phyloP scores from a whole-genome alignment of 768 basidiomycete species.

The Plicaturopsis crispa region DNA sequence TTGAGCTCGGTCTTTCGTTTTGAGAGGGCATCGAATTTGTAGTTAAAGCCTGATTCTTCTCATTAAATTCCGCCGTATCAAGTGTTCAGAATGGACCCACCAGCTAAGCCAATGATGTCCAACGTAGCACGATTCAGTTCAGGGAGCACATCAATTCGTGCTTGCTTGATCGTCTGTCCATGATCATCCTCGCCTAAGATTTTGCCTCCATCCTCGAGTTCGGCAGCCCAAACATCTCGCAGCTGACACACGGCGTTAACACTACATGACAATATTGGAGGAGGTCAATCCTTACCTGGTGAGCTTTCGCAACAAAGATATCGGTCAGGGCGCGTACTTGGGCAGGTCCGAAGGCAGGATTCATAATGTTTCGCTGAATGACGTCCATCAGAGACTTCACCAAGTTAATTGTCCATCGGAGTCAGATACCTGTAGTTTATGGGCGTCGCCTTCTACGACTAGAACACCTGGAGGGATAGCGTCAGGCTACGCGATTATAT shows the following conservation, averaged over 20 bases:
- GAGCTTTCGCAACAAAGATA: constrained; percentile 27
- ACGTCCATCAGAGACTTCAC: no score
- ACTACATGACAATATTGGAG: background rate
- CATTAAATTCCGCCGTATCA: background rate
- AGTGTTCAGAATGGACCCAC: constrained; percentile 13
- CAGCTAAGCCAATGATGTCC: constrained; percentile 56
- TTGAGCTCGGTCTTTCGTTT: constrained; percentile 33
- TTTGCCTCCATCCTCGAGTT: no score
- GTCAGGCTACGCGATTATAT: no score
- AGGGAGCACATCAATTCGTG: constrained; percentile 42
- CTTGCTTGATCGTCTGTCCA: no score
- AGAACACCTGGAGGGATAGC: no score
- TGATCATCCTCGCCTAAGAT: no score
- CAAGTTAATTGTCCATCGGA: no score
- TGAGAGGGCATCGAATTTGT: constrained; percentile 40
- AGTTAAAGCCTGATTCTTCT: constrained; percentile 36
- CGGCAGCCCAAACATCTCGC: no score
- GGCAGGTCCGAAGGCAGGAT: constrained; percentile 34
- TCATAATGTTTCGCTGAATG: no score
- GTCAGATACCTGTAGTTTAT: background rate
- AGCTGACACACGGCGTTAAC: no score
- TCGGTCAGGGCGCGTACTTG: constrained; percentile 30
- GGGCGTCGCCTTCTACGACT: background rate
- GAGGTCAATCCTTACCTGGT: constrained; percentile 13
- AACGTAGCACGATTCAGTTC: constrained; percentile 59